Percentiles rank a stretch among this genome's conserved stretches.
Conservation (phyloP, 179 eudicot genomes). For the Spinacia oleracea region DNA sequence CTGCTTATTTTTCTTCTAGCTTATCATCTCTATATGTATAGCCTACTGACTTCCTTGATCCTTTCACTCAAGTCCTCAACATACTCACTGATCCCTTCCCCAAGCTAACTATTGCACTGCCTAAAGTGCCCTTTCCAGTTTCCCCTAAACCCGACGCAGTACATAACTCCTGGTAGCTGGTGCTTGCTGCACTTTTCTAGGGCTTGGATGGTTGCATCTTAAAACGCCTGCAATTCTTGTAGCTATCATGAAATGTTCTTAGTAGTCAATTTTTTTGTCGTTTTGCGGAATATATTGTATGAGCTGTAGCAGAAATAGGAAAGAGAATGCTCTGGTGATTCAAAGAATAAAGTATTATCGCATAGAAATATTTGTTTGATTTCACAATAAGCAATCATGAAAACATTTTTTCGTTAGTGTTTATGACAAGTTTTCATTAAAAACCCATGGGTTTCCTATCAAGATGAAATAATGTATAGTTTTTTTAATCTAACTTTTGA, state of each 20-base stretch:
- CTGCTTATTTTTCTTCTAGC: too few species aligned
- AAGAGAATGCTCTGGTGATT: background rate
- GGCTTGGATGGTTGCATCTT: background rate
- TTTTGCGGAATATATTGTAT: background rate
- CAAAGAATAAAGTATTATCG: background rate
- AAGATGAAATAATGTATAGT: too few species aligned
- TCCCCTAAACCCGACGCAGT: too few species aligned
- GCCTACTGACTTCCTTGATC: too few species aligned
- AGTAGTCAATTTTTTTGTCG: background rate
- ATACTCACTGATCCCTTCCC: too few species aligned
- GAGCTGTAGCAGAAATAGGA: background rate
- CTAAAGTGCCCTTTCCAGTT: too few species aligned
- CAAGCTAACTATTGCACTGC: too few species aligned
- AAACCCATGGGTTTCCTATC: too few species aligned
- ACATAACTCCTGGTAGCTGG: background rate
- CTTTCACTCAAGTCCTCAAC: too few species aligned
- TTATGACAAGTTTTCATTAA: too few species aligned
- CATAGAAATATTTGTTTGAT: background rate
- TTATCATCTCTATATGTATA: too few species aligned
- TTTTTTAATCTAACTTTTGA: slow-evolving; percentile 5
- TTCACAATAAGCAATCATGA: background rate
- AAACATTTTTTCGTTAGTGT: background rate
- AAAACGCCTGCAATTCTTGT: background rate
- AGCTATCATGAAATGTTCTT: background rate
- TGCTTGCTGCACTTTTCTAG: background rate